phyloP scores from a whole-genome alignment of 139 green algal species.

The Auxenochlorella pyrenoidosa region DNA sequence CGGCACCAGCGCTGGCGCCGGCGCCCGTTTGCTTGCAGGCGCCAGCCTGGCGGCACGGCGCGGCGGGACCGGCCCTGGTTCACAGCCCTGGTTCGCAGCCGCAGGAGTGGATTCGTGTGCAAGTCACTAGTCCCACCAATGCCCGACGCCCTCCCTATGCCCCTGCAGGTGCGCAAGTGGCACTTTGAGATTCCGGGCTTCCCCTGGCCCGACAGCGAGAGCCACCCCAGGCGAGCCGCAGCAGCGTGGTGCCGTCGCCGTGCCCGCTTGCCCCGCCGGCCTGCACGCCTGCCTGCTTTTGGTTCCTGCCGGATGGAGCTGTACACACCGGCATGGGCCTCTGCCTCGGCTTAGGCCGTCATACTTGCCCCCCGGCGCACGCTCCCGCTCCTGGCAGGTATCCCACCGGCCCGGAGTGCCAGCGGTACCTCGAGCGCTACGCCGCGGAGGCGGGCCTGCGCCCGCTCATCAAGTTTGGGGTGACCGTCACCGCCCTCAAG shows the following conservation, averaged over 20 bases:
- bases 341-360: no score
- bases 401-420: slow-evolving; percentile 11
- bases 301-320: no score
- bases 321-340: no score
- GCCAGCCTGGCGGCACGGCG: no score
- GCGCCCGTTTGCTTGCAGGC: background rate
- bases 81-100: no score
- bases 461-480: background rate
- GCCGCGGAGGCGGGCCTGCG: background rate
- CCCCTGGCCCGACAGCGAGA: slow-evolving; percentile 6
- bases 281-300: no score
- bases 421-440: slow-evolving; percentile 13
- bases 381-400: background rate
- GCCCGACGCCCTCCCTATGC: no score
- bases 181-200: slow-evolving; percentile 25
- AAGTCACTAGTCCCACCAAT: no score
- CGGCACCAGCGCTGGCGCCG: no score
- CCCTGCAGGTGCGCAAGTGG: slow-evolving; percentile 36
- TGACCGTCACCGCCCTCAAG: background rate
- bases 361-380: no score
- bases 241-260: background rate
- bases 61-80: no score
- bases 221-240: background rate
- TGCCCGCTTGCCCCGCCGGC: background rate
- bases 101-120: no score